Percentiles rank a stretch among this genome's conserved stretches.
Evolutionary conservation across 1,284 basidiomycete genomes (phyloP).

Genomic region (Microstroma glucosiphilum): DNA sequence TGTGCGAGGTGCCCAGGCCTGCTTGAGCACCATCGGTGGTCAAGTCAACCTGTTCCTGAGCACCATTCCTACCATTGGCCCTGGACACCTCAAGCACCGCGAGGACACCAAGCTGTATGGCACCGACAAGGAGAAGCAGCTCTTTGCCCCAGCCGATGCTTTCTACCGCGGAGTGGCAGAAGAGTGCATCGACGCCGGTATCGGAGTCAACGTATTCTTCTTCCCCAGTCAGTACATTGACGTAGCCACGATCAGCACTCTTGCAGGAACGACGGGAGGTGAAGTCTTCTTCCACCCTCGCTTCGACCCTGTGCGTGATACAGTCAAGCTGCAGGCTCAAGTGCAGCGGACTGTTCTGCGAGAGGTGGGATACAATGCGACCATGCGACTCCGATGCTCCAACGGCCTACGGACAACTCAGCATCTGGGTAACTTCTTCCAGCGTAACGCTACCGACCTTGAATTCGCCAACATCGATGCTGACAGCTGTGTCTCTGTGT

Average conservation of each 20-base stretch:
- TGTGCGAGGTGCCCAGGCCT: constrained; percentile 58
- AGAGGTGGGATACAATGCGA: constrained; percentile 73
- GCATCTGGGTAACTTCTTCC: constrained; percentile 76
- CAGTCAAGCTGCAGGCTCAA: constrained; percentile 64
- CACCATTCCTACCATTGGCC: constrained; percentile 70
- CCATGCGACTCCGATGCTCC: constrained; percentile 76
- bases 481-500: constrained; percentile 69
- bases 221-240: constrained; percentile 79
- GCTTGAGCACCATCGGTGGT: constrained; percentile 74
- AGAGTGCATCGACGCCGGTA: constrained; percentile 79
- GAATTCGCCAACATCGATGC: constrained; percentile 75
- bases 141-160: constrained; percentile 70
- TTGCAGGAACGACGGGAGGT: constrained; percentile 77
- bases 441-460: constrained; percentile 68
- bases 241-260: constrained; percentile 67
- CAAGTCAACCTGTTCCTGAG: constrained; percentile 77
- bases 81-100: constrained; percentile 61
- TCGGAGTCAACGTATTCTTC: constrained; percentile 84
- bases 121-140: constrained; percentile 76
- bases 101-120: constrained; percentile 73
- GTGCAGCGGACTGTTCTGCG: constrained; percentile 66
- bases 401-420: constrained; percentile 69
- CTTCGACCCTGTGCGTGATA: constrained; percentile 70
- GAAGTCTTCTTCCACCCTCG: constrained; percentile 88
- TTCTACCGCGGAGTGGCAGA: constrained; percentile 78